Evolutionary conservation across 176 grass and related monocot genomes (phyloP).

Genomic region (Bothriochloa decipiens): DNA sequence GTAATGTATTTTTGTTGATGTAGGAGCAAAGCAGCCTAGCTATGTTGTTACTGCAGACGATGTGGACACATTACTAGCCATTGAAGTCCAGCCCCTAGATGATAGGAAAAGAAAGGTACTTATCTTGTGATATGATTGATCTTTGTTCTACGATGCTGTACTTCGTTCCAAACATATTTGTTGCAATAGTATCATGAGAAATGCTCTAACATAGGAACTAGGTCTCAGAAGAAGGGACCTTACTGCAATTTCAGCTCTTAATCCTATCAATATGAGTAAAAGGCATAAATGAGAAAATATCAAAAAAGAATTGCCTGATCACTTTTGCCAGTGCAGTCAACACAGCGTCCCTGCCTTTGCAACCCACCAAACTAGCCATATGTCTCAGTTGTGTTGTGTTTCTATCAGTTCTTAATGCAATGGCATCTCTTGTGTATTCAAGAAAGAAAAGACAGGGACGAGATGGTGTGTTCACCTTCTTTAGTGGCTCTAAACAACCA

Average conservation of each 20-base stretch:
- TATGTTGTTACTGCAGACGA: conserved; percentile 98
- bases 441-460: neutral
- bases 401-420: neutral
- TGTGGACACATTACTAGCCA: conserved; percentile 81
- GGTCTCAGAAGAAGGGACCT: neutral
- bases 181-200: neutral
- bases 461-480: neutral
- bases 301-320: neutral
- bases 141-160: conserved; percentile 6
- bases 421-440: neutral
- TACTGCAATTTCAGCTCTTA: neutral
- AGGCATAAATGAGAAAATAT: conserved; percentile 4
- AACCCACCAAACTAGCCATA: neutral
- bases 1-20: conserved; percentile 32
- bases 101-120: conserved; percentile 90
- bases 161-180: neutral
- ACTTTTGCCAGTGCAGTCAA: neutral
- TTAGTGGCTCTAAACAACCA: neutral
- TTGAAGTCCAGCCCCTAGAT: conserved; percentile 96
- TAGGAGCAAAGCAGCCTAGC: conserved; percentile 77
- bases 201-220: neutral
- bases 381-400: neutral
- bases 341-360: neutral
- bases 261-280: neutral
- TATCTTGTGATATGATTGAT: conserved; percentile 30